Conservation (phyloP, 2,329 filamentous ascomycete species). For the Dothideomycetidae sp. region DNA sequence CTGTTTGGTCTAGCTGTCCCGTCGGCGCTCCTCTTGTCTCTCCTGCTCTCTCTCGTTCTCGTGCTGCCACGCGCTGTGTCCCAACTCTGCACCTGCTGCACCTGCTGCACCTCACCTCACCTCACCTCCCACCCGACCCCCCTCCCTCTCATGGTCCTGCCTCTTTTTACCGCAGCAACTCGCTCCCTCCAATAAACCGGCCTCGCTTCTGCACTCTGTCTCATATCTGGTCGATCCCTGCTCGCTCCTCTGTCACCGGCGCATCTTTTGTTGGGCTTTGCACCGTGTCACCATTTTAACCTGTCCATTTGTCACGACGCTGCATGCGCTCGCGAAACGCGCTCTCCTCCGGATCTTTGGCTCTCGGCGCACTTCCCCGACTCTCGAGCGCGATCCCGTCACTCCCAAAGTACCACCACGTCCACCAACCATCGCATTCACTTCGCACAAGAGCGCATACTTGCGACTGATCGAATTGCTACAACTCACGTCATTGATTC, state of each 20-base stretch:
- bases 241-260: no score
- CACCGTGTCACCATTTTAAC: no score
- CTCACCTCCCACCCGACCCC: neutral
- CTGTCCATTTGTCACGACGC: no score
- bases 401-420: neutral
- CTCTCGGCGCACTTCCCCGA: neutral
- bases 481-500: no score
- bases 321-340: neutral
- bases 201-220: neutral
- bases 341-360: neutral
- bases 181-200: neutral
- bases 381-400: neutral
- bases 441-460: neutral
- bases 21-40: no score
- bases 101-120: no score
- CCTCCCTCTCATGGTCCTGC: neutral
- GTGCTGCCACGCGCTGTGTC: no score
- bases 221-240: neutral
- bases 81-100: no score
- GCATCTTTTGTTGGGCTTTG: neutral
- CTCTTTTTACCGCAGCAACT: neutral
- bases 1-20: neutral
- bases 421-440: neutral
- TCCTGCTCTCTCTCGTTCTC: no score
- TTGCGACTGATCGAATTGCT: no score